Evolutionary conservation across 345 rosid genomes (phyloP), one percentile per base, ranked within the genome.

Genomic region (Pistacia integerrima): DNA sequence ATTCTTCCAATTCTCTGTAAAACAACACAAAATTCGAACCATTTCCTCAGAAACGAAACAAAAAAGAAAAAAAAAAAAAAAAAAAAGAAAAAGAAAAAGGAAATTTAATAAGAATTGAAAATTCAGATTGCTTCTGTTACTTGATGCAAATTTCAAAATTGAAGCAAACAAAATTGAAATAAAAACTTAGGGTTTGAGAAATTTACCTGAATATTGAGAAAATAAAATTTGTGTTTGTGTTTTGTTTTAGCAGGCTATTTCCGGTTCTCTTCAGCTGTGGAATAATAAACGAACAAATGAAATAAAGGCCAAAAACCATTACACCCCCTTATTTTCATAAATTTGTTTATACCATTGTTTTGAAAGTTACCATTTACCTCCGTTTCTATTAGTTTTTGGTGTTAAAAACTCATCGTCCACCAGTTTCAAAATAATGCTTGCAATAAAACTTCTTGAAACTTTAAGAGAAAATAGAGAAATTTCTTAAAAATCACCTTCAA

Each of bases 201-300:
- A 20, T 64, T 59, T 74, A 74, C 77, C 77, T 65, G 48, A 20
- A 38, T 38, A 8, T 16, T 18, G 38, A 30, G 75, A 72, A 63
- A 73, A 3, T 1, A 7, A 28, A 8, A 25, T 65, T 59, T 62
- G 58, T 1, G 41, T n/a, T 36, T 41, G 30, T 49, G 57, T 25
- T 25, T 25, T 25, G 52, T 52, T 54, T 22, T 11, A 51, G n/a
- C 49, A 33, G 69, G 69, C 48, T 54, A n/a, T 65, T 55, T 74
- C 77, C 18, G 58, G 48, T 48, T 62, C 76, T 48, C 44, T 38
- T 17, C 46, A 48, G 69, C 69, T 63, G 46, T 30, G 41, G 8
- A 69, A 69, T 17, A 28, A 30, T 52, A 30, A 67, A 2, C 9
- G 46, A 41, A 16, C 57, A 54, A 54, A 54, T 2, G 28, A 65